Percentiles rank a stretch among this genome's conserved stretches.
phyloP scores from a whole-genome alignment of 2,329 filamentous ascomycete species.

The Alternaria longipes region DNA sequence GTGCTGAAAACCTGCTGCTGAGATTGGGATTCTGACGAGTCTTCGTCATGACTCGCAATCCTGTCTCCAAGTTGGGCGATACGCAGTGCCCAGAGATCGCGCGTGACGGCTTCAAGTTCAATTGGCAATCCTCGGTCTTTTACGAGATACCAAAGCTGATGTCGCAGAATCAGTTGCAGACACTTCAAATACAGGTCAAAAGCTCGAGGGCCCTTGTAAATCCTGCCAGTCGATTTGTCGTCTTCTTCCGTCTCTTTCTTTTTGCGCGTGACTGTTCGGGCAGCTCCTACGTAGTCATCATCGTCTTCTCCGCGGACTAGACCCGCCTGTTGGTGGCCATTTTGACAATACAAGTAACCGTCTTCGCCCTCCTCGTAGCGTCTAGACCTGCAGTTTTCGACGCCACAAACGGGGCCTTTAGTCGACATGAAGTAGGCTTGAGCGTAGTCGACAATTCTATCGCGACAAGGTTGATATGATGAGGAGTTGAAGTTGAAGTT shows the following conservation, averaged over 20 bases:
- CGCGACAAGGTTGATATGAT: neutral
- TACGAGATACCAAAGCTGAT: constrained; percentile 80
- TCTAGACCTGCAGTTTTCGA: constrained; percentile 74
- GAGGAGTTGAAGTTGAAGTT: neutral
- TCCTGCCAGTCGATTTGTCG: constrained; percentile 57
- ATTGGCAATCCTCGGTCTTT: constrained; percentile 70
- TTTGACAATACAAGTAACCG: constrained; percentile 79
- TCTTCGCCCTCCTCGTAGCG: constrained; percentile 74
- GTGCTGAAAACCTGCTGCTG: constrained; percentile 68
- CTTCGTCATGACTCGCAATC: constrained; percentile 47
- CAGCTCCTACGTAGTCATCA: constrained; percentile 69
- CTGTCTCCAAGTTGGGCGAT: constrained; percentile 65
- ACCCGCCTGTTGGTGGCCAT: constrained; percentile 71
- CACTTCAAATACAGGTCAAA: constrained; percentile 83
- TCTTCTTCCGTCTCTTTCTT: constrained; percentile 62
- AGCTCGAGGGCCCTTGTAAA: constrained; percentile 72
- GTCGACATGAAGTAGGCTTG: constrained; percentile 10
- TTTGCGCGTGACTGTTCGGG: constrained; percentile 63
- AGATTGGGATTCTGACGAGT: constrained; percentile 50
- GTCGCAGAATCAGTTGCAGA: constrained; percentile 84
- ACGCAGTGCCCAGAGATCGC: constrained; percentile 85
- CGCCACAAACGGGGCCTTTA: constrained; percentile 57
- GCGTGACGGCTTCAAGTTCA: constrained; percentile 80
- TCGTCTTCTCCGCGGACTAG: constrained; percentile 62
- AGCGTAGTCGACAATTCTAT: neutral